Evolutionary conservation across 2,329 filamentous ascomycete species (phyloP).

Genomic region (Ophiostoma novo-ulmi): DNA sequence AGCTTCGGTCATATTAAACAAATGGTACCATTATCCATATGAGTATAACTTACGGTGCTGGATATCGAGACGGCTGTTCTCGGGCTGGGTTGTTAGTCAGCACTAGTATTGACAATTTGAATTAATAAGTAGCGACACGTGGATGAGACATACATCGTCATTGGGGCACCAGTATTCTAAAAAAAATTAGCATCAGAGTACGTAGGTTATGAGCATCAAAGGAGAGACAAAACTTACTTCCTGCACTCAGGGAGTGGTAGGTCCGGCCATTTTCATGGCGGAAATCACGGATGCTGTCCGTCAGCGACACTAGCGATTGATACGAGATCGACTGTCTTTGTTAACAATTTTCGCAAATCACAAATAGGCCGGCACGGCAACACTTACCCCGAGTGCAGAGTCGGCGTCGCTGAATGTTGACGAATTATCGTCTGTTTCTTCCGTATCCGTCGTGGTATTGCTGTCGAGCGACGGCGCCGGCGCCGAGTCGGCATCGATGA

Average conservation of each 20-base stretch:
- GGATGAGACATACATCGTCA: constrained; percentile 22
- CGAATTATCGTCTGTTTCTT: not conserved
- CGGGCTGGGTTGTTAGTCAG: constrained; percentile 17
- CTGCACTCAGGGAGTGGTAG: constrained; percentile 25
- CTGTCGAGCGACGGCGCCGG: not conserved
- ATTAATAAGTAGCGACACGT: not conserved
- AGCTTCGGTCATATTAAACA: not conserved
- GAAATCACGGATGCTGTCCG: constrained; percentile 25
- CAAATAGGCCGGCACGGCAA: not conserved
- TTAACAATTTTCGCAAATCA: not conserved
- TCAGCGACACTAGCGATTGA: constrained; percentile 20
- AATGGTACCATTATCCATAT: not conserved
- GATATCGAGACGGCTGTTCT: constrained; percentile 25
- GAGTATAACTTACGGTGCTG: constrained; percentile 21
- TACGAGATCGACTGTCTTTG: constrained; percentile 17
- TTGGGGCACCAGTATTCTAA: constrained; percentile 27
- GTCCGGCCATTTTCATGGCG: constrained; percentile 25
- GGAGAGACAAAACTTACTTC: constrained; percentile 16
- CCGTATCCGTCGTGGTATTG: constrained; percentile 1
- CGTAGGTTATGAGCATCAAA: too few species aligned
- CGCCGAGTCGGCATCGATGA: not conserved
- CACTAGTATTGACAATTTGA: not conserved
- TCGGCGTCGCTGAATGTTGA: constrained; percentile 20
- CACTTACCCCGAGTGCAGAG: constrained; percentile 21
- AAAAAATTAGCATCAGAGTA: not conserved